Percentiles rank a stretch among this genome's conserved stretches.
Conservation (phyloP, 345 rosid species). For the Mallotus nudiflorus region DNA sequence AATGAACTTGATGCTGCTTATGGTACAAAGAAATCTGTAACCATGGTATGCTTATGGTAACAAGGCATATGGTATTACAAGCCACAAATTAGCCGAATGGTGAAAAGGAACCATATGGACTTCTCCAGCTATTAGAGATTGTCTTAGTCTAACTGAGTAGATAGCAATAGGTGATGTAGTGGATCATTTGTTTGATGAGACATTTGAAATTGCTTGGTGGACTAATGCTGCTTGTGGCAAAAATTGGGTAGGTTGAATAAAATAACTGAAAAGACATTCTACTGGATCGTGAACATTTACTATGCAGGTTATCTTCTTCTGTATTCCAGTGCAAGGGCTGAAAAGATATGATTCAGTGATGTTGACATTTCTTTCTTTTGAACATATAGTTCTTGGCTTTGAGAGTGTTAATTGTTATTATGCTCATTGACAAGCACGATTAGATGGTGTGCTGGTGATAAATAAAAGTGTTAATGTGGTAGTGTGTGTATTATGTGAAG, state of each 20-base stretch:
- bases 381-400: not conserved
- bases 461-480: not conserved
- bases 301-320: not conserved
- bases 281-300: not conserved
- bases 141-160: too few species aligned
- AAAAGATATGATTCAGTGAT: not conserved
- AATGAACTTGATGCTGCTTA: conserved; percentile 27
- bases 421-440: not conserved
- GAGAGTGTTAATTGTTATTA: not conserved
- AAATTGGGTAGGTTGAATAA: not conserved
- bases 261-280: not conserved
- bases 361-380: not conserved
- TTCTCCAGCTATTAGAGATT: too few species aligned
- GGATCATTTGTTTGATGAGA: not conserved
- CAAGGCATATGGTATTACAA: too few species aligned
- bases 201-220: too few species aligned
- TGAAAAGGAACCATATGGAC: too few species aligned
- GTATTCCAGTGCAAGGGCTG: not conserved
- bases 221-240: not conserved
- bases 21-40: conserved; percentile 50
- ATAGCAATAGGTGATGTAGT: too few species aligned
- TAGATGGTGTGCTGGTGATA: not conserved
- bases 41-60: conserved; percentile 44
- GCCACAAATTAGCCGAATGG: too few species aligned
- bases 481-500: too few species aligned